A percentile compares a stretch with the other conserved stretches of the same genome.
Evolutionary conservation across 1,284 basidiomycete species (phyloP).

Genomic region (Singerocomus inundabilis): DNA sequence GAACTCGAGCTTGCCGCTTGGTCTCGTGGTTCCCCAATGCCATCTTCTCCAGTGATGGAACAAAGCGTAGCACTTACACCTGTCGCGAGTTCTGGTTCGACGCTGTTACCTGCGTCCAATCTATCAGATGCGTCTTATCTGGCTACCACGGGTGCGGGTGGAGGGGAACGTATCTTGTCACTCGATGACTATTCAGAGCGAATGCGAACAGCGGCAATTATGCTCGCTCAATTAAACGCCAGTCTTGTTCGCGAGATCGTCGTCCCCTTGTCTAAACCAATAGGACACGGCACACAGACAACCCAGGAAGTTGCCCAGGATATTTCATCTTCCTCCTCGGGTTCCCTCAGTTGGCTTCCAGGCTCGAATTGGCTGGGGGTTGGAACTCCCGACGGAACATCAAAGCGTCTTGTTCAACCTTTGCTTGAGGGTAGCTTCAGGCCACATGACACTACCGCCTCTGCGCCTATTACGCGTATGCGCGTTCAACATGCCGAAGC

Average conservation of each 20-base stretch:
- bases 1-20: conserved; percentile 84
- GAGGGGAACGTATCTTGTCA: conserved; percentile 41
- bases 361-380: conserved; percentile 58
- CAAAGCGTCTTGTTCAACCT: conserved; percentile 32
- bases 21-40: conserved; percentile 64
- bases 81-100: conserved; percentile 10
- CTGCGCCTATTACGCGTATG: conserved; percentile 47
- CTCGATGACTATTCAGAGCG: conserved; percentile 97
- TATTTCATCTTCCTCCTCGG: conserved; percentile 29
- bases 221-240: conserved; percentile 96
- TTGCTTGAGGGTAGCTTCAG: conserved; percentile 30
- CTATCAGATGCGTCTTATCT: conserved; percentile 7
- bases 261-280: conserved; percentile 37
- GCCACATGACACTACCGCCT: conserved; percentile 21
- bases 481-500: conserved; percentile 79
- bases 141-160: background rate
- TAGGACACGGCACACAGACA: conserved; percentile 25
- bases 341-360: conserved; percentile 59
- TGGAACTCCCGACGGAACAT: conserved; percentile 29
- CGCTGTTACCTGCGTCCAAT: conserved; percentile 9
- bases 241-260: conserved; percentile 62
- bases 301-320: conserved; percentile 12
- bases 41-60: conserved; percentile 44
- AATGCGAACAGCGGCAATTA: conserved; percentile 97
- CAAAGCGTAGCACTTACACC: conserved; percentile 21